phyloP scores from a whole-genome alignment of 2,329 filamentous ascomycete species.

The Monilinia aucupariae region DNA sequence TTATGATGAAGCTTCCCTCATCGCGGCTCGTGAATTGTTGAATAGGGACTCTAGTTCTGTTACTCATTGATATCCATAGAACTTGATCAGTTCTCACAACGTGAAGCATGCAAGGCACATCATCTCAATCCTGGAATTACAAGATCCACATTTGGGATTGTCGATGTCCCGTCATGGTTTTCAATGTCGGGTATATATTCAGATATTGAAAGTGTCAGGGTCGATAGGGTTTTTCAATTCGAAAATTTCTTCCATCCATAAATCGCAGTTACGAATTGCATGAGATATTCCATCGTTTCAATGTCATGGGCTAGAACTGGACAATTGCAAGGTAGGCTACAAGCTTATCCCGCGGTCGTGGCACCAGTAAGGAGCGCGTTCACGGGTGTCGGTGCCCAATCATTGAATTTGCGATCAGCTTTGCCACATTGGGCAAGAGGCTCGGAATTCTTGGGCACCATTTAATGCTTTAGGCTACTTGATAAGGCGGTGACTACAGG shows the following conservation, averaged over 20 bases:
- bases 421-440: slow-evolving; percentile 21
- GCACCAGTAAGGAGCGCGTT: slow-evolving; percentile 21
- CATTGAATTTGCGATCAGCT: slow-evolving; percentile 12
- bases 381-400: slow-evolving; percentile 20
- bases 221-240: slow-evolving; percentile 4
- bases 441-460: slow-evolving; percentile 19
- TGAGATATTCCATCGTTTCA: not conserved
- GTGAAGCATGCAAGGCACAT: slow-evolving; percentile 23
- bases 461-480: slow-evolving; percentile 11
- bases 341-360: slow-evolving; percentile 21
- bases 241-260: slow-evolving; percentile 9
- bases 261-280: slow-evolving; percentile 14
- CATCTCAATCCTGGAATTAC: slow-evolving; percentile 18
- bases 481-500: slow-evolving; percentile 17
- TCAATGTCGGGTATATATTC: not conserved
- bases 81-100: slow-evolving; percentile 13
- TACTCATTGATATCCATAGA: slow-evolving; percentile 28
- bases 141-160: slow-evolving; percentile 19
- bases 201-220: slow-evolving; percentile 7
- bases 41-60: slow-evolving; percentile 28
- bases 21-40: slow-evolving; percentile 56
- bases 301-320: slow-evolving; percentile 12
- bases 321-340: slow-evolving; percentile 10
- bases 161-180: slow-evolving; percentile 1
- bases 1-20: slow-evolving; percentile 65